Evolutionary conservation across 1,284 basidiomycete species (phyloP), one percentile per base, ranked within the genome.

Genomic region (Somion occarium): DNA sequence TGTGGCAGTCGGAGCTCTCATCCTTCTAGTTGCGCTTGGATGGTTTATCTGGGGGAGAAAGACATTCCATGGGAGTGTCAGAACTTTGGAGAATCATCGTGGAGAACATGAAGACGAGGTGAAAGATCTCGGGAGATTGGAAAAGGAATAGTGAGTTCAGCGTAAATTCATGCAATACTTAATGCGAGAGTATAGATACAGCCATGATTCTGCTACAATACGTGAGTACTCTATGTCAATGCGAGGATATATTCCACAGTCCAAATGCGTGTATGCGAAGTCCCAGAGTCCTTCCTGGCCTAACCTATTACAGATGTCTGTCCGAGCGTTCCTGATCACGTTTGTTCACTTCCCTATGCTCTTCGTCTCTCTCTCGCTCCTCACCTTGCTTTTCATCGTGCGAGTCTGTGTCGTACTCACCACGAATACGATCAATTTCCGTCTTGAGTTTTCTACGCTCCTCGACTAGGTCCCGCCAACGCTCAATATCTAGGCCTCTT

Each of bases 401-500:
- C n/a, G n/a, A n/a, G 48, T 53, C 63, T 59, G 15, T 5, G 38
- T 80, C 82, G 54, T 86, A 85, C 62, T 86, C 84, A 56, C 76
- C 73, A 25, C 80, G 78, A 53, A 87, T 83, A 46, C 73, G 69
- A 22, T 71, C 66, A 48, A 86, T 83, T 56, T 85, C 81, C 41
- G 63, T 69, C 37, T 73, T 69, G 18, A 86, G 59, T 5, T 64
- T 60, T 59, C 74, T 79, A 22, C 69, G 73, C 60, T 85, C 83
- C 4, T 69, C 63, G 3, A 78, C 68, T 37, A 81, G 67, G 30
- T 85, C 83, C 42, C 71, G 64, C 79, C 81, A 86, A 13, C 64
- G 65, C 27, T 85, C 83, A 20, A 85, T 76, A 61, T 87, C 79
- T 4, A 87, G 68, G 0, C 82, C 83, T n/a, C 73, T 74, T 26